Conservation (phyloP, 2,329 filamentous ascomycete species). For the Botrytis tulipae region DNA sequence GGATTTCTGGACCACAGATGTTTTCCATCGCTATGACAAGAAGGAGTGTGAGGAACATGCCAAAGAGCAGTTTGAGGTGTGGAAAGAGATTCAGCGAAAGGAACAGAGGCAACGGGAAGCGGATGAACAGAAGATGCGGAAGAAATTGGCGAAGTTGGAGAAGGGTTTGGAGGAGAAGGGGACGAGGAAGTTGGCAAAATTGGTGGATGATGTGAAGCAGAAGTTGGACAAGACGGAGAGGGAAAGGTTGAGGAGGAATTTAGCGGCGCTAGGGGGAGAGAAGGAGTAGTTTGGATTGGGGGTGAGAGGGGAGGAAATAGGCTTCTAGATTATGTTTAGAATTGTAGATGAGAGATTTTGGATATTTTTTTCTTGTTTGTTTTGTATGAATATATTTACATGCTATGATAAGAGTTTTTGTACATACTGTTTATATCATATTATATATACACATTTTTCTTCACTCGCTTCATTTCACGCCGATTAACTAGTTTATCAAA, state of each 20-base stretch:
- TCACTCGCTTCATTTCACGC: neutral
- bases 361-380: neutral
- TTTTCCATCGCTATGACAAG: slow-evolving; percentile 3
- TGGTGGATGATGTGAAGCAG: neutral
- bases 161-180: neutral
- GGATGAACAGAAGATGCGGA: neutral
- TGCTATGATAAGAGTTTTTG: neutral
- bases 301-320: neutral
- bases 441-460: neutral
- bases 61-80: neutral
- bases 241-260: neutral
- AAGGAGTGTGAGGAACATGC: slow-evolving; percentile 1
- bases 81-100: neutral
- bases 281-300: neutral
- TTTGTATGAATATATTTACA: neutral
- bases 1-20: slow-evolving; percentile 20
- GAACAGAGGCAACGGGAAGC: neutral
- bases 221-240: neutral
- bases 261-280: neutral
- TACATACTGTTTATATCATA: neutral
- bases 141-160: neutral
- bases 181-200: neutral
- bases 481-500: too few species aligned
- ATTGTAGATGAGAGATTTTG: neutral
- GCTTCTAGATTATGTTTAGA: neutral